These are phyloP conservation scores for Vaucheria bursata DNA, from an alignment of 352 stramenopile genomes.

Conservation along the genomic window DNA sequence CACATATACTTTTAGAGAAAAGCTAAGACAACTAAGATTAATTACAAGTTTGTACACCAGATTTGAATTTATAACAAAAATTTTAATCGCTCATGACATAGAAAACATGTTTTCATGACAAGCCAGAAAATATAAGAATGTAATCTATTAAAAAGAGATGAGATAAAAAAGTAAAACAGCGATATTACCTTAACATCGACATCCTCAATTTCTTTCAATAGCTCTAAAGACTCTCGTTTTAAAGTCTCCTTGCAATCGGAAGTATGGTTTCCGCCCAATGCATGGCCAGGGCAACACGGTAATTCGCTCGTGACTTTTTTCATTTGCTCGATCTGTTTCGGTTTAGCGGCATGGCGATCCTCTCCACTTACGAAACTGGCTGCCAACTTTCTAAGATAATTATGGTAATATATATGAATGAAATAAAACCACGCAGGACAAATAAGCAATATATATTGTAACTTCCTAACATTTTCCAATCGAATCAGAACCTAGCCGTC, in stretches of 20 bases:
- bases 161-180: not conserved
- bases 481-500: too few species aligned
- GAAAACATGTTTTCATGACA: not conserved
- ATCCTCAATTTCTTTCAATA: not conserved
- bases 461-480: too few species aligned
- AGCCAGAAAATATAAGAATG: not conserved
- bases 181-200: not conserved
- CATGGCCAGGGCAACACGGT: conserved; percentile 3
- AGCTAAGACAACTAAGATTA: too few species aligned
- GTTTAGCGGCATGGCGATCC: too few species aligned
- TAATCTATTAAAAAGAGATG: not conserved
- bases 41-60: too few species aligned
- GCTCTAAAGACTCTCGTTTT: not conserved
- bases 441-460: too few species aligned
- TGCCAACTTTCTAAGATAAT: too few species aligned
- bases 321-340: too few species aligned
- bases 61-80: not conserved
- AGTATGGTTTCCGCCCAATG: not conserved
- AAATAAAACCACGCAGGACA: too few species aligned
- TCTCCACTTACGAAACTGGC: too few species aligned
- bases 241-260: not conserved
- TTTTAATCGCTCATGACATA: not conserved
- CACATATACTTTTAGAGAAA: too few species aligned
- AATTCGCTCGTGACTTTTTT: not conserved
- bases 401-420: too few species aligned